These are phyloP conservation scores for Phlyctochytrium planicorne DNA, from an alignment of 192 early-diverging fungal species.

Conservation along the genomic window DNA sequence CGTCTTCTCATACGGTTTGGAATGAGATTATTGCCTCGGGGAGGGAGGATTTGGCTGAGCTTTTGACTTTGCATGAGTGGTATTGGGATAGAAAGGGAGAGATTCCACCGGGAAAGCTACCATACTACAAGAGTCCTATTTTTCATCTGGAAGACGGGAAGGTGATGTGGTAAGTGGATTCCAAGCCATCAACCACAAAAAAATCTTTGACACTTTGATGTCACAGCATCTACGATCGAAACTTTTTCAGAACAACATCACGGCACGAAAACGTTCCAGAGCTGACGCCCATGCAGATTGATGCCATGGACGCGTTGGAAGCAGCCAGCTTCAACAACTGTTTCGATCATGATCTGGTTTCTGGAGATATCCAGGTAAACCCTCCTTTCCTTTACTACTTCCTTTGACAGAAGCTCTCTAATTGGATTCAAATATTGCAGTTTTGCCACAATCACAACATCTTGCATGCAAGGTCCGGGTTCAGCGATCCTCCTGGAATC, in stretches of 20 bases:
- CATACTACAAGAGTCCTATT: slow-evolving; percentile 21
- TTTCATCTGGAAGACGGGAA: slow-evolving; percentile 10
- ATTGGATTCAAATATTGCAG: too few relatives aligned
- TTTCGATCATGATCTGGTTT: slow-evolving; percentile 29
- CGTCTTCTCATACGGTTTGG: slow-evolving; percentile 45
- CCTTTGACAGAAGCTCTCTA: too few relatives aligned
- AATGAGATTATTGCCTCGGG: slow-evolving; percentile 25
- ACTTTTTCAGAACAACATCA: slow-evolving; percentile 40
- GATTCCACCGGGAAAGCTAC: slow-evolving; percentile 16
- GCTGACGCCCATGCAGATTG: slow-evolving; percentile 29
- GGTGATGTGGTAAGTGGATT: neutral
- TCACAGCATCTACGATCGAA: slow-evolving; percentile 36
- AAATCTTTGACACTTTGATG: neutral
- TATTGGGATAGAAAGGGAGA: slow-evolving; percentile 44
- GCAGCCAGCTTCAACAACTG: slow-evolving; percentile 24
- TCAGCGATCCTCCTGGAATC: neutral
- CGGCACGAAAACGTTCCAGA: slow-evolving; percentile 25
- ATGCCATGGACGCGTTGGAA: slow-evolving; percentile 42
- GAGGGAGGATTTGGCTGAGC: slow-evolving; percentile 32
- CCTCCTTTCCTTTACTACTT: too few relatives aligned
- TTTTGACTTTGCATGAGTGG: slow-evolving; percentile 28
- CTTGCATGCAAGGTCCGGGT: slow-evolving; percentile 36
- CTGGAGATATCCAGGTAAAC: slow-evolving; percentile 39
- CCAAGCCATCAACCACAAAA: neutral
- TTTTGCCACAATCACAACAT: slow-evolving; percentile 41